phyloP scores from a whole-genome alignment of 495 filamentous ascomycete species.

The Tuber calosporum region DNA sequence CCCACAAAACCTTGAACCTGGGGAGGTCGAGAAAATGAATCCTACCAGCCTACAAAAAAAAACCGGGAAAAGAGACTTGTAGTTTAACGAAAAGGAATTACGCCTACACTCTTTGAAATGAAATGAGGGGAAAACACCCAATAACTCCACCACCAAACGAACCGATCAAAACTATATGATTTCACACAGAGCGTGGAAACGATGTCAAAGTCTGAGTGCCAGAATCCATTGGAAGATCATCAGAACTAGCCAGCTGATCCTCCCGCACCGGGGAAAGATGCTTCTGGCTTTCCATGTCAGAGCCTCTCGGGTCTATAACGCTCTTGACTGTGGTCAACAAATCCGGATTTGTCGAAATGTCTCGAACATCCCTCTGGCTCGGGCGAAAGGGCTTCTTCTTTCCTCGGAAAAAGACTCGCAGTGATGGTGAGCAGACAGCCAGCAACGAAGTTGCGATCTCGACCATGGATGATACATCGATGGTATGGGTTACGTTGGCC shows the following conservation, averaged over 20 bases:
- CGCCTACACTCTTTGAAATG: not conserved
- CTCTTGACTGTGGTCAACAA: not conserved
- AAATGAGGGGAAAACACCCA: not conserved
- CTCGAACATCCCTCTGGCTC: not conserved
- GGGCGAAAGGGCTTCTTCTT: not conserved
- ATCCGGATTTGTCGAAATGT: not conserved
- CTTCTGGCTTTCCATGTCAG: not conserved
- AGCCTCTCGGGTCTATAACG: not conserved
- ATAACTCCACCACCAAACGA: not conserved
- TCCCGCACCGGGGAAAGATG: not conserved
- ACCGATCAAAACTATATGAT: not conserved
- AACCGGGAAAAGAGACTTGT: not conserved
- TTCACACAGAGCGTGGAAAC: not conserved
- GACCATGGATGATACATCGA: conserved; percentile 43
- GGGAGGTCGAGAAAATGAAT: not conserved
- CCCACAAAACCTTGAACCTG: not conserved
- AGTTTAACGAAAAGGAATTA: not conserved
- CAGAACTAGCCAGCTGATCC: not conserved
- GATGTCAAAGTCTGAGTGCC: not conserved
- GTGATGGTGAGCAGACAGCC: conserved; percentile 29
- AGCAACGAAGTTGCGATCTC: conserved; percentile 41
- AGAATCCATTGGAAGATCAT: not conserved
- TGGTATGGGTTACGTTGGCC: conserved; percentile 43
- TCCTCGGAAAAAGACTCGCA: conserved; percentile 9
- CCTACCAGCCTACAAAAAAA: not conserved